Evolutionary conservation across 2,329 filamentous ascomycete species (phyloP).

Genomic region (Sporothrix pseudoabietina): DNA sequence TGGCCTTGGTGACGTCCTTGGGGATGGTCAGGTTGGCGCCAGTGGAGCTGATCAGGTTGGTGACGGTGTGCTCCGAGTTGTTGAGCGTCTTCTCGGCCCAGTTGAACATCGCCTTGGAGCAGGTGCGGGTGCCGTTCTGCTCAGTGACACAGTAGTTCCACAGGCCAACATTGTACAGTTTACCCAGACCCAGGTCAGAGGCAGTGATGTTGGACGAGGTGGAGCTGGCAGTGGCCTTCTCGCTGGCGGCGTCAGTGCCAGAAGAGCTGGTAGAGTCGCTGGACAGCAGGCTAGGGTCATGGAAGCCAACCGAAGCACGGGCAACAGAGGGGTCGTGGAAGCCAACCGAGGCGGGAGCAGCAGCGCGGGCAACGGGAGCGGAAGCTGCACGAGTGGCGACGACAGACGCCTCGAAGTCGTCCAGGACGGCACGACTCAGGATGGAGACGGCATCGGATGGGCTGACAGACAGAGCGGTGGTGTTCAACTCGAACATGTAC

Average conservation of each 20-base stretch:
- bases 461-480: slow-evolving; percentile 59
- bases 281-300: slow-evolving; percentile 29
- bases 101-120: slow-evolving; percentile 70
- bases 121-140: slow-evolving; percentile 60
- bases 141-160: slow-evolving; percentile 82
- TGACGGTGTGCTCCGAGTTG: slow-evolving; percentile 58
- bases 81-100: slow-evolving; percentile 77
- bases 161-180: slow-evolving; percentile 79
- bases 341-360: not conserved
- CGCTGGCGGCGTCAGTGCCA: slow-evolving; percentile 25
- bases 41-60: slow-evolving; percentile 53
- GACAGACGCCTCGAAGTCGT: not conserved
- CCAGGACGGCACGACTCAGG: slow-evolving; percentile 10
- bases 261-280: not conserved
- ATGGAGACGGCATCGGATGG: slow-evolving; percentile 31
- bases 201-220: slow-evolving; percentile 56
- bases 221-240: slow-evolving; percentile 34
- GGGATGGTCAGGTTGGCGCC: slow-evolving; percentile 66
- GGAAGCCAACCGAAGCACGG: slow-evolving; percentile 19
- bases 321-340: slow-evolving; percentile 11
- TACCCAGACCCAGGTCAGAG: slow-evolving; percentile 62
- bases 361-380: not conserved
- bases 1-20: slow-evolving; percentile 62
- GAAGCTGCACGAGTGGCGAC: not conserved
- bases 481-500: slow-evolving; percentile 63